phyloP scores from a whole-genome alignment of 192 early-diverging fungal species.

The Gamsiella multidivaricata region DNA sequence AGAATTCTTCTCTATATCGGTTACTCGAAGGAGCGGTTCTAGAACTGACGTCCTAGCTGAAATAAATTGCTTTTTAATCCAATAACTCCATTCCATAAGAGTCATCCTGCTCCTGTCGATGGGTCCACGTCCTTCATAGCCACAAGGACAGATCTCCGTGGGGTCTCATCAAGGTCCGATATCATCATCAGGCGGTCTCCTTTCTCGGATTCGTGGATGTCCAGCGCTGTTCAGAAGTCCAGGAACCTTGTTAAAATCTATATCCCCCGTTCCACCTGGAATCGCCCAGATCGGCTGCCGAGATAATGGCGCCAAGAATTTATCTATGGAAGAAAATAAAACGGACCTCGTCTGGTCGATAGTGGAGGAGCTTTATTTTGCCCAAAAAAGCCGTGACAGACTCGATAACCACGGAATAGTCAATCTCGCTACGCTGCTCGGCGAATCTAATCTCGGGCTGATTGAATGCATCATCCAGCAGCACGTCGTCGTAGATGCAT shows the following conservation, averaged over 20 bases:
- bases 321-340: conserved; percentile 7
- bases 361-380: not conserved
- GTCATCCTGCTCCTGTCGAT: not conserved
- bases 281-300: not conserved
- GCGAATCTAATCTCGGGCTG: conserved; percentile 11
- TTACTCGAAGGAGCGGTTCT: conserved; percentile 23
- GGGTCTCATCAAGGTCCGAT: conserved; percentile 21
- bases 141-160: not conserved
- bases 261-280: no score
- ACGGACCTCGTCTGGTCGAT: not conserved
- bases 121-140: conserved; percentile 18
- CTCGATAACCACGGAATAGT: conserved; percentile 20
- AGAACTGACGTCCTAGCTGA: conserved; percentile 12
- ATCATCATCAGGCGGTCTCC: conserved; percentile 14
- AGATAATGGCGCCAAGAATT: conserved; percentile 5
- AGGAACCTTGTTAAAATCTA: conserved; percentile 2
- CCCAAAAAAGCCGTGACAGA: conserved; percentile 9
- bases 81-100: conserved; percentile 2
- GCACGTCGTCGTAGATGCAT: conserved; percentile 8
- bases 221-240: not conserved
- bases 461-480: conserved; percentile 12
- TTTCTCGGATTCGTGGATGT: not conserved
- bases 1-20: not conserved
- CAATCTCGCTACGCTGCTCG: conserved; percentile 5
- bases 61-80: conserved; percentile 7